Evolutionary conservation across 164 flowering plant genomes (phyloP).

Genomic region (Nelumbo lutea): DNA sequence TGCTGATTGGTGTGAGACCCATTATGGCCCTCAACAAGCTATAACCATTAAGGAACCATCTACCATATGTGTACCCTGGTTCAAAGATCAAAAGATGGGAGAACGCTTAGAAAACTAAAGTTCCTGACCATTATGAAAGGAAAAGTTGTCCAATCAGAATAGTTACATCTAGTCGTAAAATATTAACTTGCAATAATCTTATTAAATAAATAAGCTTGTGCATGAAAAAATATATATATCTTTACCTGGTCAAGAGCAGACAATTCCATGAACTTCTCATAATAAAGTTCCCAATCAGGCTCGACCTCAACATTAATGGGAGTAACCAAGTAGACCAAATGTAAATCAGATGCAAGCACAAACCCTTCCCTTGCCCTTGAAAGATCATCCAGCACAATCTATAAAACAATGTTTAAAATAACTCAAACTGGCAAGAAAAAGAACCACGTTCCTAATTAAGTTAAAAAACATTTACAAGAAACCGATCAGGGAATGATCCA

Average conservation of each 20-base stretch:
- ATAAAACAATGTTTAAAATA: background rate
- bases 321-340: constrained; percentile 88
- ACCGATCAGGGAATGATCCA: background rate
- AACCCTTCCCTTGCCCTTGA: constrained; percentile 94
- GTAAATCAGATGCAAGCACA: constrained; percentile 96
- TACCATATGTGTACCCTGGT: too few relatives aligned
- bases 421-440: background rate
- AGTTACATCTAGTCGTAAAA: background rate
- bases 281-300: constrained; percentile 96
- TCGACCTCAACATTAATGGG: constrained; percentile 94
- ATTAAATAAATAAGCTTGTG: background rate
- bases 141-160: background rate
- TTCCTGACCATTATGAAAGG: too few relatives aligned
- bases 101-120: too few relatives aligned
- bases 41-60: too few relatives aligned
- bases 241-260: constrained; percentile 85
- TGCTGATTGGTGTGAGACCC: too few relatives aligned
- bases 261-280: constrained; percentile 81
- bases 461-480: background rate
- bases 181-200: background rate
- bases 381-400: constrained; percentile 96
- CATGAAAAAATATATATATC: background rate
- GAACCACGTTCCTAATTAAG: background rate
- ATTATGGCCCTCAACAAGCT: too few relatives aligned
- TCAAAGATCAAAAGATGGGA: too few relatives aligned